A percentile compares a stretch with the other conserved stretches of the same genome.
Conservation (phyloP, 768 basidiomycete genomes). For the Mycena epipterygia region DNA sequence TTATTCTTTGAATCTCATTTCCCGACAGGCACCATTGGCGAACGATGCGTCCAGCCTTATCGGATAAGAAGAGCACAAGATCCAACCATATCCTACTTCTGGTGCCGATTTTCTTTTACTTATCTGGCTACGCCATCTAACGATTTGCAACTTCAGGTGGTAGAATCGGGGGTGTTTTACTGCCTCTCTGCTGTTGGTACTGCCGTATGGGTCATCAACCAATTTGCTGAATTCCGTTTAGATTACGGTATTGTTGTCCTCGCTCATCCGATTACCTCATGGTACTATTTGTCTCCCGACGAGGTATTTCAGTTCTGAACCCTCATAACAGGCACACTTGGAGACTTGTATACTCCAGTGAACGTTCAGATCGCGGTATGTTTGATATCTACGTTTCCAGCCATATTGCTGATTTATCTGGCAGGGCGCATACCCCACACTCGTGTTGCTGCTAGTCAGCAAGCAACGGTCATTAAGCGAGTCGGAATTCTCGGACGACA, state of each 20-base stretch:
- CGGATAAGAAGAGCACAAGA: background rate
- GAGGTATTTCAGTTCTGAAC: background rate
- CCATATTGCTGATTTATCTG: no score
- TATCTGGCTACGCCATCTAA: no score
- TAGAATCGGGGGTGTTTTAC: slow-evolving; percentile 11
- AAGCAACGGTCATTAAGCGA: background rate
- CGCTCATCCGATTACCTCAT: slow-evolving; percentile 10
- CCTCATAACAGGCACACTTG: background rate
- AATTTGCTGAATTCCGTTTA: background rate
- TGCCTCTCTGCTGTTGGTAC: slow-evolving; percentile 2
- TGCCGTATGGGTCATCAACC: background rate
- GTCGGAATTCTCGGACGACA: background rate
- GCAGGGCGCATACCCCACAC: slow-evolving; percentile 21
- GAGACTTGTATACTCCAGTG: slow-evolving; percentile 11
- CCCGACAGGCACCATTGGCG: slow-evolving; percentile 11
- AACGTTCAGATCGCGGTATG: slow-evolving; percentile 22
- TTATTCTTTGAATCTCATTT: background rate
- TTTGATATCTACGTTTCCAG: background rate
- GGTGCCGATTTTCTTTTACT: no score
- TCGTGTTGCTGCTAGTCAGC: slow-evolving; percentile 14
- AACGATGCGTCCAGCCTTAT: background rate
- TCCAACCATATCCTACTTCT: background rate
- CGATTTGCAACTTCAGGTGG: no score
- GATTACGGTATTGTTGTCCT: slow-evolving; percentile 1
- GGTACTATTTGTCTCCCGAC: no score